These are phyloP conservation scores for Azolla pinnata DNA, from an alignment of 75 land plant genomes.

Conservation along the genomic window DNA sequence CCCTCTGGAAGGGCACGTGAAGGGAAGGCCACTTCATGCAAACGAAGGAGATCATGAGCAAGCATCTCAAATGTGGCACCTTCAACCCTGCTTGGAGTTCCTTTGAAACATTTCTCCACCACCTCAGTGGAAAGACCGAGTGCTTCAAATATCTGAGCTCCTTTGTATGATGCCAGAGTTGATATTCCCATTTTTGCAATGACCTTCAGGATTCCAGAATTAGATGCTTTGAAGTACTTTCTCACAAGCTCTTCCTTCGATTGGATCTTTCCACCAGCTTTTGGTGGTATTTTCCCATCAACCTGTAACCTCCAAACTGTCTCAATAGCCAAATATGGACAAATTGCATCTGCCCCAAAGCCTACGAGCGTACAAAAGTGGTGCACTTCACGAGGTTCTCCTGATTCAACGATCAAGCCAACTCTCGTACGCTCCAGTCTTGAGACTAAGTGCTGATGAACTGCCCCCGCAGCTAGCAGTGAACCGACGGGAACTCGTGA, in stretches of 20 bases:
- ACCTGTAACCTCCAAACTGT: constrained; percentile 85
- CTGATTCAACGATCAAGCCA: constrained; percentile 86
- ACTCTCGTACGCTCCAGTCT: constrained; percentile 80
- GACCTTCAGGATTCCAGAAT: constrained; percentile 97
- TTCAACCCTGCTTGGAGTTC: constrained; percentile 96
- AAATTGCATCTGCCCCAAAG: constrained; percentile 97
- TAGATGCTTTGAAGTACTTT: constrained; percentile 79
- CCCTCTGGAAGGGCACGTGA: constrained; percentile 63
- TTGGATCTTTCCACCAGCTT: constrained; percentile 50
- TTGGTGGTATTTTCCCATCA: constrained; percentile 93
- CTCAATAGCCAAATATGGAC: constrained; percentile 94
- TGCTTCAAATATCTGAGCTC: constrained; percentile 99
- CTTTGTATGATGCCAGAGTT: constrained; percentile 96
- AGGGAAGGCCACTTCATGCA: constrained; percentile 90
- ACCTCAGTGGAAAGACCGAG: constrained; percentile 91
- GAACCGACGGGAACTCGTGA: constrained; percentile 89
- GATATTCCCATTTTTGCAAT: constrained; percentile 99
- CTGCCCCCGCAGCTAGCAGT: constrained; percentile 94
- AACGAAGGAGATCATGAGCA: constrained; percentile 61
- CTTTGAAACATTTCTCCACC: constrained; percentile 71
- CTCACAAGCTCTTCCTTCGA: constrained; percentile 64
- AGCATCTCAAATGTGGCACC: constrained; percentile 99
- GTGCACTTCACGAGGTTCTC: constrained; percentile 98
- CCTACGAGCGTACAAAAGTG: constrained; percentile 98
- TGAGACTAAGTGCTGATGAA: constrained; percentile 90